Base-by-base conservation (phyloP, 1,284 basidiomycete species). In the Cutaneotrichosporon cutaneum region DNA sequence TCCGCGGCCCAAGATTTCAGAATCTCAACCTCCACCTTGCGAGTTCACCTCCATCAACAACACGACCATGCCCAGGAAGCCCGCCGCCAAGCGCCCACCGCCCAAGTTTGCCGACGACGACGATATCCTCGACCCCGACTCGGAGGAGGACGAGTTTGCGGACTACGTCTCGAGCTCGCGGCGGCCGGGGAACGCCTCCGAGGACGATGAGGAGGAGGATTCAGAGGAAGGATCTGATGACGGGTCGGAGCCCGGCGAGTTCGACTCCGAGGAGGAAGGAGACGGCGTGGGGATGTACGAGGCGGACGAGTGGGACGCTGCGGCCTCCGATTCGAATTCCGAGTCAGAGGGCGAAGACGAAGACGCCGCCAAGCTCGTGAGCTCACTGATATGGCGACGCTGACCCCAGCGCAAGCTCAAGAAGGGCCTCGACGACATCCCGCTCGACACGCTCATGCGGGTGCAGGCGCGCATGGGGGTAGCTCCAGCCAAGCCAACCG, bases 371-470 rank as follows among this genome's bases (percentile, higher is more conserved):
- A 13, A 36, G 27, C 42, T 33, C 11, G 30, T 22, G 60, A 54
- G 52, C 14, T 16, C 4, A 47, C 44, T 42, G 50, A 54, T 36
- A 10, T 11, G 22, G 2, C 13, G 11, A 32, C 18, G 27, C 27
- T 51, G 48, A 51, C 48, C 11, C 1, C 50, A 64, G 36, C 56
- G 61, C 13, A 55, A 58, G 54, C 54, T 71, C 36, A 58, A 57
- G 26, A 58, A 63, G 32, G 51, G 60, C 55, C 53, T 65, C 2
- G 44, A 58, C 18, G 58, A 64, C 30, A 64, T 77, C 27, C 73
- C 75, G 4, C 75, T 79, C 48, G 70, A 71, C 21, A 82, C 87
- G 11, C 81, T 91, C 30, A 44, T 54, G 50, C 60, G 60, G n/a
- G 64, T 60, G 8, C 61, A 63, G 57, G 56, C 52, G 57, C 80